Evolutionary conservation across 257 asterid genomes (phyloP).

Genomic region (Voacanga thouarsii): DNA sequence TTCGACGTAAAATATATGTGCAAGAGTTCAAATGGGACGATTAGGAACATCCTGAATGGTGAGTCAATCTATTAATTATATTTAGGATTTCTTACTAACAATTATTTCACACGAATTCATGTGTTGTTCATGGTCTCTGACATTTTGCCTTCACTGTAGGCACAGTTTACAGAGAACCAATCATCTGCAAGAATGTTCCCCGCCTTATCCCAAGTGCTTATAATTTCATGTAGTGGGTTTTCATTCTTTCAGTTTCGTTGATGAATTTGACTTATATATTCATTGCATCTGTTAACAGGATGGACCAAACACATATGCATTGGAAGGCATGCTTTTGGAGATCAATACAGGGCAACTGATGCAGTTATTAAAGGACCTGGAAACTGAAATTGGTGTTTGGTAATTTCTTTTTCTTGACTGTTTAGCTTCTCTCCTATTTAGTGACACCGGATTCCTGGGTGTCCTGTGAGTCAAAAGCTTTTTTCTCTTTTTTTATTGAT

Average conservation of each 20-base stretch:
- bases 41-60: conserved; percentile 96
- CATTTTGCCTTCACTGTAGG: no score
- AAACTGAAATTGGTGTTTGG: conserved; percentile 93
- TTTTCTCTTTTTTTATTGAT: background rate
- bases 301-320: conserved; percentile 98
- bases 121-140: no score
- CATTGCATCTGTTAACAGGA: conserved; percentile 43
- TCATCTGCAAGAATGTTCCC: no score
- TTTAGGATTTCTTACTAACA: background rate
- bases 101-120: no score
- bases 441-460: no score
- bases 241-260: no score
- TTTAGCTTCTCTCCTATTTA: background rate
- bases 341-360: no score
- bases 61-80: conserved; percentile 23
- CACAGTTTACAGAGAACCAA: no score
- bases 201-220: conserved; percentile 80
- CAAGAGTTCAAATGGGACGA: conserved; percentile 98
- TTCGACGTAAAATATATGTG: conserved; percentile 84
- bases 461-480: no score
- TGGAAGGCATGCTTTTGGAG: no score
- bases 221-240: no score
- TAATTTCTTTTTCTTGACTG: conserved; percentile 25
- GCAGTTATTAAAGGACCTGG: conserved; percentile 90
- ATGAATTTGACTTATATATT: conserved; percentile 5